Percentiles rank a stretch among this genome's conserved stretches.
These are phyloP conservation scores for Sarcodon sp. DNA, from an alignment of 768 basidiomycete genomes.

Conservation along the genomic window DNA sequence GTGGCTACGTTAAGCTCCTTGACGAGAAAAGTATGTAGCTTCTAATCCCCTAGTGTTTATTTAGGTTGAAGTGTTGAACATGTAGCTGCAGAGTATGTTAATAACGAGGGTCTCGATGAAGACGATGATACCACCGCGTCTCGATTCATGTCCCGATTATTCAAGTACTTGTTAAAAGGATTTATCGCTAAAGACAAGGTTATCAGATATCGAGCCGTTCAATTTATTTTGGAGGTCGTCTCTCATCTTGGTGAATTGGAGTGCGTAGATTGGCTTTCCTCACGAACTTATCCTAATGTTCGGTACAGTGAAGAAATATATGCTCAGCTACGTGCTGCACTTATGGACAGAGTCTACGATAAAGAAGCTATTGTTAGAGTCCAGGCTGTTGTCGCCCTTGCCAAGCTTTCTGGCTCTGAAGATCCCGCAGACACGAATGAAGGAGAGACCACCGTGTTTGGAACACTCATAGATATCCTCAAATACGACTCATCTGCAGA, in stretches of 20 bases:
- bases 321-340: conserved; percentile 37
- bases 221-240: conserved; percentile 70
- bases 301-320: conserved; percentile 64
- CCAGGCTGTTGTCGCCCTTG: conserved; percentile 70
- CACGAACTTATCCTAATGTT: neutral
- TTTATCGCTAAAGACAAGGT: conserved; percentile 81
- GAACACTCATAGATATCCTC: conserved; percentile 56
- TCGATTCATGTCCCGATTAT: conserved; percentile 33
- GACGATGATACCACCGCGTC: conserved; percentile 39
- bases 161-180: conserved; percentile 54
- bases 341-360: conserved; percentile 67
- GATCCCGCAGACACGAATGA: conserved; percentile 39
- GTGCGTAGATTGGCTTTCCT: conserved; percentile 30
- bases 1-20: conserved; percentile 61
- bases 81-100: conserved; percentile 23
- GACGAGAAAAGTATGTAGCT: conserved; percentile 56
- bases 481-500: conserved; percentile 74
- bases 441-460: conserved; percentile 38
- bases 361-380: conserved; percentile 68
- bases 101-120: conserved; percentile 22
- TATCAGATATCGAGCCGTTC: conserved; percentile 69
- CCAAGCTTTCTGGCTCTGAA: conserved; percentile 64
- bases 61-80: neutral
- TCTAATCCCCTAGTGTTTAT: neutral
- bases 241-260: conserved; percentile 75